Conservation (phyloP, 208 protist species). For the Wallacemonas rigidus region DNA sequence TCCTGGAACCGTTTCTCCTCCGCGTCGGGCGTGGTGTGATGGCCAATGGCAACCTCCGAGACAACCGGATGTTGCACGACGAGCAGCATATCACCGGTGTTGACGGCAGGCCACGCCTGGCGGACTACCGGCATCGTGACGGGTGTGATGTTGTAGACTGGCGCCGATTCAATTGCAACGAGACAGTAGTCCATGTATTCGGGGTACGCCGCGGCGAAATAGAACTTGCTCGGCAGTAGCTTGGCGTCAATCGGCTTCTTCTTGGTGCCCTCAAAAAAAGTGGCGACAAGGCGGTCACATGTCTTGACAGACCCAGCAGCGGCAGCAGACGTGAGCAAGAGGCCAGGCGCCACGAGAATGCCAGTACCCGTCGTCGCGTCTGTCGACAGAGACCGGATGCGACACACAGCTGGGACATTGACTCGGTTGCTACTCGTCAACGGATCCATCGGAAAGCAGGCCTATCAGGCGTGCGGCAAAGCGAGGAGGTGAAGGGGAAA, state of each 20-base stretch:
- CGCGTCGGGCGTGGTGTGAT: constrained; percentile 19
- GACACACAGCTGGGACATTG: constrained; percentile 90
- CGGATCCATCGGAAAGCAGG: constrained; percentile 3
- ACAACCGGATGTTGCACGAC: constrained; percentile 87
- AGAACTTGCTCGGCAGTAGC: constrained; percentile 72
- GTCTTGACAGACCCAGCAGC: constrained; percentile 29
- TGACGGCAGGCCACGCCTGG: constrained; percentile 75
- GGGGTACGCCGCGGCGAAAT: constrained; percentile 78
- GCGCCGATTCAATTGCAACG: constrained; percentile 73
- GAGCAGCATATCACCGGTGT: constrained; percentile 81
- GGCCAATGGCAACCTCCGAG: not conserved
- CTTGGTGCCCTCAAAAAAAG: constrained; percentile 92
- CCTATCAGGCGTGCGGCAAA: not conserved
- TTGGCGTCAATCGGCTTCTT: constrained; percentile 66
- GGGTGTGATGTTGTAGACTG: constrained; percentile 75
- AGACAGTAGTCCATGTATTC: constrained; percentile 92
- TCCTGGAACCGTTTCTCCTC: constrained; percentile 91
- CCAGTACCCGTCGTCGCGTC: constrained; percentile 31
- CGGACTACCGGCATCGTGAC: constrained; percentile 69
- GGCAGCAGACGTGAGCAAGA: constrained; percentile 69
- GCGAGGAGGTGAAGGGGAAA: too few species aligned
- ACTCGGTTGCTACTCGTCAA: constrained; percentile 69
- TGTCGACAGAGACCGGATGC: constrained; percentile 42
- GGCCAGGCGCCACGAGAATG: constrained; percentile 54
- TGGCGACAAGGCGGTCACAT: constrained; percentile 44